These are phyloP conservation scores for Xanthoparmelia taractica DNA, from an alignment of 495 filamentous ascomycete species.

Conservation along the genomic window DNA sequence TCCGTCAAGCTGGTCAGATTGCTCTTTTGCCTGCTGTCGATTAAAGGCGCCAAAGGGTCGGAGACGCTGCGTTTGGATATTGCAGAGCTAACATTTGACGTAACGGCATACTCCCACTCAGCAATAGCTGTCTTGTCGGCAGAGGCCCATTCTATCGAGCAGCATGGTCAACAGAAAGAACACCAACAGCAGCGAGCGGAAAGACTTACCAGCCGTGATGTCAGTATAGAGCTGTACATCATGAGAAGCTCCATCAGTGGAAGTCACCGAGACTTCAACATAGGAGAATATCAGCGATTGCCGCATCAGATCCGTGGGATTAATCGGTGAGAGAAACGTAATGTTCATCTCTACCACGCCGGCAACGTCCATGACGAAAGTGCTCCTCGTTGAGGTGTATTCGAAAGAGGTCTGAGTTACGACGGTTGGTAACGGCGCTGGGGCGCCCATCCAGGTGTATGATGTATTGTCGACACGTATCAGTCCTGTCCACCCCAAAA, in stretches of 20 bases:
- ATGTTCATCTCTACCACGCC: constrained; percentile 44
- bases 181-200: not conserved
- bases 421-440: constrained; percentile 30
- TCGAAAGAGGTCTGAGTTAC: constrained; percentile 47
- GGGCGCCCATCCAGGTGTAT: constrained; percentile 52
- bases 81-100: constrained; percentile 25
- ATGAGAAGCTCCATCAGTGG: constrained; percentile 45
- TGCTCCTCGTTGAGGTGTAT: constrained; percentile 53
- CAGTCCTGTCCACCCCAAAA: constrained; percentile 49
- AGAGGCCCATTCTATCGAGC: constrained; percentile 47
- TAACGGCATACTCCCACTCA: constrained; percentile 48
- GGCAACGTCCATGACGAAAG: constrained; percentile 47
- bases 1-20: not conserved
- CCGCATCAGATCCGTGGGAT: constrained; percentile 47
- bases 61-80: not conserved
- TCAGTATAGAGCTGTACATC: constrained; percentile 54
- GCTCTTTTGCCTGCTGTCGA: not conserved
- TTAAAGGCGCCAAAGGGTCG: not conserved
- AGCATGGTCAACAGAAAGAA: constrained; percentile 19
- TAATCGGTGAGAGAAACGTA: constrained; percentile 52
- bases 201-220: constrained; percentile 49
- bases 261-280: constrained; percentile 45
- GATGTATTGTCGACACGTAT: constrained; percentile 48
- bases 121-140: constrained; percentile 44
- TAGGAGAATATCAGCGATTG: constrained; percentile 53